These are phyloP conservation scores for Apiotrichum porosum DNA, from an alignment of 1,284 basidiomycete genomes.

Conservation along the genomic window DNA sequence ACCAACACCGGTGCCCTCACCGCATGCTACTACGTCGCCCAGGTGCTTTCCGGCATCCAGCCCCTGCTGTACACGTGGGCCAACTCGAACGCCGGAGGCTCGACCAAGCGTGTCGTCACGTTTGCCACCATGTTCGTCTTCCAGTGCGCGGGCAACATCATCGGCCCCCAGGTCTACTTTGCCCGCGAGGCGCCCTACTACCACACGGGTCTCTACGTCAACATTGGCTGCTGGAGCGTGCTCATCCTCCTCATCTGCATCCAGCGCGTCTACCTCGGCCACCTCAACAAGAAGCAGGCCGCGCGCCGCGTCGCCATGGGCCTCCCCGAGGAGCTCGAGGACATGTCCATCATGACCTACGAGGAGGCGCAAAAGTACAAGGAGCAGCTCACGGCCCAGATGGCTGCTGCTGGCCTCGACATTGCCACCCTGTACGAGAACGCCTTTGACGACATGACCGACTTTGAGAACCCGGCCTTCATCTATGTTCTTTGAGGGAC, in stretches of 20 bases:
- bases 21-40: constrained; percentile 39
- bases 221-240: constrained; percentile 34
- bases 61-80: constrained; percentile 38
- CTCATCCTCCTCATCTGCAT: constrained; percentile 31
- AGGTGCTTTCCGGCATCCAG: constrained; percentile 33
- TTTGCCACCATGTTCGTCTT: constrained; percentile 31
- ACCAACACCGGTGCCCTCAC: constrained; percentile 27
- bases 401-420: too few relatives aligned
- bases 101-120: constrained; percentile 42
- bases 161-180: constrained; percentile 43
- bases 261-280: constrained; percentile 39
- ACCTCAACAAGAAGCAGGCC: constrained; percentile 38
- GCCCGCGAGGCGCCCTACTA: constrained; percentile 31
- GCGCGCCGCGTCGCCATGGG: constrained; percentile 36
- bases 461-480: constrained; percentile 14
- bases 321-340: constrained; percentile 36
- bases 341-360: constrained; percentile 35
- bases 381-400: constrained; percentile 18
- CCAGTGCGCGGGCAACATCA: constrained; percentile 25
- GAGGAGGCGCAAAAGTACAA: constrained; percentile 33
- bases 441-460: constrained; percentile 13
- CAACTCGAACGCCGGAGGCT: constrained; percentile 41
- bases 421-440: neutral
- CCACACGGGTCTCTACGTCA: constrained; percentile 43
- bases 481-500: constrained; percentile 9